phyloP scores from a whole-genome alignment of 2,329 filamentous ascomycete species.

The Penicillium psychrosexuale region DNA sequence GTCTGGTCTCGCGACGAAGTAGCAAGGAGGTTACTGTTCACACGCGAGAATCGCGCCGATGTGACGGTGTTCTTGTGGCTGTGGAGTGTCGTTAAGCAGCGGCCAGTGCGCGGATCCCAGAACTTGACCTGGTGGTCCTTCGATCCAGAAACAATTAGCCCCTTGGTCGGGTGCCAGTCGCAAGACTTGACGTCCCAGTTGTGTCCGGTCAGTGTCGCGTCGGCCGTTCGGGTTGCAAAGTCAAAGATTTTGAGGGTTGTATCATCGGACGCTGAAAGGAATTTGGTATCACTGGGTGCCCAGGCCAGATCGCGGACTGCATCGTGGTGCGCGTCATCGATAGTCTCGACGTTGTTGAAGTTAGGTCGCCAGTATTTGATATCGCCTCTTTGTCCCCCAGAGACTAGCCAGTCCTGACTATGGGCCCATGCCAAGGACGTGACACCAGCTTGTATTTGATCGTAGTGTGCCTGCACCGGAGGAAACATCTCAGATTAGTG shows the following conservation, averaged over 20 bases:
- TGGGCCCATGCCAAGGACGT: slow-evolving; percentile 69
- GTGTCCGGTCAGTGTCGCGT: slow-evolving; percentile 84
- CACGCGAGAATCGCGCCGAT: slow-evolving; percentile 84
- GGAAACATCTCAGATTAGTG: slow-evolving; percentile 8
- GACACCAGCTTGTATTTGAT: slow-evolving; percentile 45
- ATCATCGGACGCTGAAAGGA: slow-evolving; percentile 93
- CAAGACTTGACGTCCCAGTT: slow-evolving; percentile 97
- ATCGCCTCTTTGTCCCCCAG: slow-evolving; percentile 88
- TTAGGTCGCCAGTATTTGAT: slow-evolving; percentile 99
- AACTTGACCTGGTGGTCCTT: slow-evolving; percentile 97
- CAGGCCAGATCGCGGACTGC: slow-evolving; percentile 90
- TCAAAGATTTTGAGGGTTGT: slow-evolving; percentile 93
- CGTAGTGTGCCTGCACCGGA: slow-evolving; percentile 66
- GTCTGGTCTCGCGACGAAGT: slow-evolving; percentile 93
- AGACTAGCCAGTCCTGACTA: slow-evolving; percentile 94
- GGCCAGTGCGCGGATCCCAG: slow-evolving; percentile 91
- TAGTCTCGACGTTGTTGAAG: slow-evolving; percentile 96
- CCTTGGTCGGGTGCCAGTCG: slow-evolving; percentile 96
- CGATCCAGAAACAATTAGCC: slow-evolving; percentile 88
- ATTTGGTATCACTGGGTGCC: slow-evolving; percentile 90
- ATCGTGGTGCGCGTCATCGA: slow-evolving; percentile 79
- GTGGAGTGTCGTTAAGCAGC: slow-evolving; percentile 88
- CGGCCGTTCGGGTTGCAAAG: slow-evolving; percentile 80
- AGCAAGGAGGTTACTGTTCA: slow-evolving; percentile 78
- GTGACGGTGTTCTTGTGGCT: slow-evolving; percentile 97